Evolutionary conservation across 306 rosid genomes (phyloP).

Genomic region (Rosa persica): DNA sequence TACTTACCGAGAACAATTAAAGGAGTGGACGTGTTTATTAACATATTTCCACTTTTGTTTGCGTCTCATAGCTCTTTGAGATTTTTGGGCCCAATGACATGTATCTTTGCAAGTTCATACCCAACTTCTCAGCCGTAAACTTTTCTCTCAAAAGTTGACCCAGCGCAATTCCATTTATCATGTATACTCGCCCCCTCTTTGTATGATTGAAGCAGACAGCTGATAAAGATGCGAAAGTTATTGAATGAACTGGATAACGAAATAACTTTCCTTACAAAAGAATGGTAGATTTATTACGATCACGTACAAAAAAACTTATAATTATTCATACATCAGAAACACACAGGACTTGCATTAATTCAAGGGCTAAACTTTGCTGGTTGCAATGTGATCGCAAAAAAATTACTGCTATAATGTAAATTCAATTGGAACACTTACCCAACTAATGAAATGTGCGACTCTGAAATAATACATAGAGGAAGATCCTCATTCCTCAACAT

Average conservation of each 20-base stretch:
- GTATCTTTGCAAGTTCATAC: neutral
- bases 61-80: neutral
- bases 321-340: neutral
- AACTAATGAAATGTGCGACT: neutral
- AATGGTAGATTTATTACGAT: neutral
- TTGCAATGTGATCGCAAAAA: neutral
- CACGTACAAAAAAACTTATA: neutral
- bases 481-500: conserved; percentile 7
- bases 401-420: neutral
- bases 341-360: neutral
- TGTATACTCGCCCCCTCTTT: neutral
- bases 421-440: neutral
- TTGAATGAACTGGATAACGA: neutral
- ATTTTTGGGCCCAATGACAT: neutral
- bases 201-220: neutral
- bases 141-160: too few relatives aligned
- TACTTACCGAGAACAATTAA: neutral
- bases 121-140: neutral
- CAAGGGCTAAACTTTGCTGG: neutral
- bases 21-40: neutral
- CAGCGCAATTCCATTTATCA: neutral
- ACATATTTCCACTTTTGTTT: neutral
- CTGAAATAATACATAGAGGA: conserved; percentile 18
- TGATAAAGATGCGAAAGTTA: neutral
- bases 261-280: neutral